Conservation (phyloP, 306 rosid species). For the Luffa acutangula region DNA sequence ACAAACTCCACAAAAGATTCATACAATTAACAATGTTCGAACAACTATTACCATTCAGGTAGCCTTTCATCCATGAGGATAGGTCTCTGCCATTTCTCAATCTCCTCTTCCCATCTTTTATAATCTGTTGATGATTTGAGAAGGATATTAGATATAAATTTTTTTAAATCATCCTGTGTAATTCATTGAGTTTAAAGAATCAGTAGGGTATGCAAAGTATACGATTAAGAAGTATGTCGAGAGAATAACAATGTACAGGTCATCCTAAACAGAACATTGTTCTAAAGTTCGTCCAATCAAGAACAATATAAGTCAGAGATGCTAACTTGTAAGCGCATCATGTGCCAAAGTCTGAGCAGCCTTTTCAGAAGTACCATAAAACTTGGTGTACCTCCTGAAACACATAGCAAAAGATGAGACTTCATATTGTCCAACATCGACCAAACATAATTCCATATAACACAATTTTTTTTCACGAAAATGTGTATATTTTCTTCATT, state of each 20-base stretch:
- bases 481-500: background rate
- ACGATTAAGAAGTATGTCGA: background rate
- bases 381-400: conserved; percentile 95
- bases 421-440: background rate
- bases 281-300: conserved; percentile 3
- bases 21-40: background rate
- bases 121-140: conserved; percentile 48
- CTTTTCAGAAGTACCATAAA: conserved; percentile 84
- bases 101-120: conserved; percentile 94
- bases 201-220: background rate
- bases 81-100: conserved; percentile 87
- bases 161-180: conserved; percentile 4
- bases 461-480: background rate
- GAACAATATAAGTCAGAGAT: conserved; percentile 12
- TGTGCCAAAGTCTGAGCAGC: conserved; percentile 77
- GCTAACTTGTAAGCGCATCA: conserved; percentile 84
- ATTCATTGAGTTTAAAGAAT: background rate
- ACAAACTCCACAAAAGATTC: background rate
- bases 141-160: conserved; percentile 11
- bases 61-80: conserved; percentile 65
- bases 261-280: background rate
- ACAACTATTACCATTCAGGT: conserved; percentile 70
- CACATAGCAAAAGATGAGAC: conserved; percentile 11
- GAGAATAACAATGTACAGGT: background rate
- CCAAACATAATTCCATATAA: background rate